phyloP scores from a whole-genome alignment of 306 rosid genomes.

The Potentilla sterilis region DNA sequence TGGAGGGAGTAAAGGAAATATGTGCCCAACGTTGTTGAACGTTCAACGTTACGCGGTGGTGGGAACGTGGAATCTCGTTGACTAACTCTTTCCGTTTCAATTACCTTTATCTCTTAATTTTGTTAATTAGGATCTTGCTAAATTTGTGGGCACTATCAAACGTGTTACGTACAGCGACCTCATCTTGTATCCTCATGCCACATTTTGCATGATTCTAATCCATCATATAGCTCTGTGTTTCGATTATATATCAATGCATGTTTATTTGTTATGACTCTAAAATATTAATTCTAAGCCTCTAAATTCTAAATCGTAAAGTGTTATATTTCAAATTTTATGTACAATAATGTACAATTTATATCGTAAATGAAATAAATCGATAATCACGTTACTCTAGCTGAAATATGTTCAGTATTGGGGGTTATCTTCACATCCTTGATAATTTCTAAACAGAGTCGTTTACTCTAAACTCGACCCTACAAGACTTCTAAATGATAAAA shows the following conservation, averaged over 20 bases:
- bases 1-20: not conserved
- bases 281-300: not conserved
- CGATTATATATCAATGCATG: too few relatives aligned
- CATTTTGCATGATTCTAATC: not conserved
- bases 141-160: not conserved
- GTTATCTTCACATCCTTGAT: too few relatives aligned
- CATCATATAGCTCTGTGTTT: too few relatives aligned
- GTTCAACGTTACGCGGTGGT: not conserved
- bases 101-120: not conserved
- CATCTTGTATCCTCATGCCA: not conserved
- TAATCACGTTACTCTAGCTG: too few relatives aligned
- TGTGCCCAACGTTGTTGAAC: not conserved
- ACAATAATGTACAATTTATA: not conserved
- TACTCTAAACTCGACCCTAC: too few relatives aligned
- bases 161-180: slow-evolving; percentile 22
- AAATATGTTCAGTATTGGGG: too few relatives aligned
- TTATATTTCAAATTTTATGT: too few relatives aligned
- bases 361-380: not conserved
- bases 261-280: too few relatives aligned
- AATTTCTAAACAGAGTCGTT: too few relatives aligned
- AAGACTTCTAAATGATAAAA: too few relatives aligned
- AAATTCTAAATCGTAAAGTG: too few relatives aligned
- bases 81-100: not conserved
- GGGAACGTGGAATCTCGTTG: not conserved
- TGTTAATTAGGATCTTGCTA: not conserved